These are phyloP conservation scores for Penicillium sp. DNA, from an alignment of 2,329 filamentous ascomycete species.

Conservation along the genomic window DNA sequence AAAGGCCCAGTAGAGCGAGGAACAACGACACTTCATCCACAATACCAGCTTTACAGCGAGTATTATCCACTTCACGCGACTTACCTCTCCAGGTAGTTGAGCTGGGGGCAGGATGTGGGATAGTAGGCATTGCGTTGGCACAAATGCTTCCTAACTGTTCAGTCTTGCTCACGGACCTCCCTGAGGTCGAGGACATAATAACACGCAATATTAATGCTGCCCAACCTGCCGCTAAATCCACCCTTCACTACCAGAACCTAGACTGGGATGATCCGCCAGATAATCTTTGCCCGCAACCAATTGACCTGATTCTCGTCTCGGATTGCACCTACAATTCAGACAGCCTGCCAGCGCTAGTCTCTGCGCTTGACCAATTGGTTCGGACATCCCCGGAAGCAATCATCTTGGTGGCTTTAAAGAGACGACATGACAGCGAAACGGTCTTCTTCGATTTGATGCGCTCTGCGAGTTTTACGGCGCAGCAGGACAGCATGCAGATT, in stretches of 20 bases:
- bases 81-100: conserved; percentile 56
- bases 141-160: conserved; percentile 52
- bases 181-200: conserved; percentile 62
- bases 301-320: conserved; percentile 64
- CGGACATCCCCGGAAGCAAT: conserved; percentile 50
- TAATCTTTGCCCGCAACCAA: conserved; percentile 36
- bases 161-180: conserved; percentile 64
- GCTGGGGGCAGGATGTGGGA: conserved; percentile 66
- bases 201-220: conserved; percentile 54
- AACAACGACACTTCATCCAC: conserved; percentile 22
- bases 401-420: conserved; percentile 64
- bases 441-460: conserved; percentile 64
- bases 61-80: conserved; percentile 30
- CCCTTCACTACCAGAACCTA: conserved; percentile 52
- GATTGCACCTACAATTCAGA: conserved; percentile 74
- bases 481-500: conserved; percentile 36
- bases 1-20: conserved; percentile 35
- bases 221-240: conserved; percentile 44
- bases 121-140: conserved; percentile 65
- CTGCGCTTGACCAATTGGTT: conserved; percentile 53
- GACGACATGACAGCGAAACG: conserved; percentile 64
- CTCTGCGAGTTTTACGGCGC: conserved; percentile 35
- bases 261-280: conserved; percentile 63
- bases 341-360: conserved; percentile 62
- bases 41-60: conserved; percentile 33